Evolutionary conservation across 2,329 filamentous ascomycete species (phyloP).

Genomic region (Hymenoscyphus linearis): DNA sequence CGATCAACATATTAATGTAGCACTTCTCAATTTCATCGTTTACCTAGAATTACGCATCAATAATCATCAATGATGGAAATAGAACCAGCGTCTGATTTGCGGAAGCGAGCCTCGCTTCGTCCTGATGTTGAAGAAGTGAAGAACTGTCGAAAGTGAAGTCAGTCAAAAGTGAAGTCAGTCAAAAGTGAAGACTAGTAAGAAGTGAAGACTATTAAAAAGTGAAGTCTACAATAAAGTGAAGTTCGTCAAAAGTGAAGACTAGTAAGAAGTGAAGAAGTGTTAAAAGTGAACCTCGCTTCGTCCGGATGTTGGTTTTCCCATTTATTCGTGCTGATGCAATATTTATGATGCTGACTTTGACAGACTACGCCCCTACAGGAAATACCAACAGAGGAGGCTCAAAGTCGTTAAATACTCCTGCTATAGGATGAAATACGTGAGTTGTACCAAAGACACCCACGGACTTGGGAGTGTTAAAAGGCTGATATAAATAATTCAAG

Average conservation of each 20-base stretch:
- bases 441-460: neutral
- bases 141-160: no score
- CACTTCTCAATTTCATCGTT: neutral
- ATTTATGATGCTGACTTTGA: neutral
- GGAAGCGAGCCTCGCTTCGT: neutral
- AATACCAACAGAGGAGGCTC: neutral
- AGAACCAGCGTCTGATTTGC: neutral
- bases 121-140: no score
- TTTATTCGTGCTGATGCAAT: neutral
- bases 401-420: neutral
- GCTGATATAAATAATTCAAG: neutral
- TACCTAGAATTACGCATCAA: neutral
- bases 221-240: no score
- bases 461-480: neutral
- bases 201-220: no score
- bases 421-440: slow-evolving; percentile 1
- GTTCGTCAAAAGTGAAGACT: no score
- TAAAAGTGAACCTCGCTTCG: neutral
- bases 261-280: no score
- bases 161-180: no score
- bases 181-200: no score
- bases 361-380: neutral
- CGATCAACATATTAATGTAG: neutral
- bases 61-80: neutral
- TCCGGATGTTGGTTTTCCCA: neutral